These are phyloP conservation scores for Batkoa obscura DNA, from an alignment of 371 early-diverging fungal species.

Conservation along the genomic window DNA sequence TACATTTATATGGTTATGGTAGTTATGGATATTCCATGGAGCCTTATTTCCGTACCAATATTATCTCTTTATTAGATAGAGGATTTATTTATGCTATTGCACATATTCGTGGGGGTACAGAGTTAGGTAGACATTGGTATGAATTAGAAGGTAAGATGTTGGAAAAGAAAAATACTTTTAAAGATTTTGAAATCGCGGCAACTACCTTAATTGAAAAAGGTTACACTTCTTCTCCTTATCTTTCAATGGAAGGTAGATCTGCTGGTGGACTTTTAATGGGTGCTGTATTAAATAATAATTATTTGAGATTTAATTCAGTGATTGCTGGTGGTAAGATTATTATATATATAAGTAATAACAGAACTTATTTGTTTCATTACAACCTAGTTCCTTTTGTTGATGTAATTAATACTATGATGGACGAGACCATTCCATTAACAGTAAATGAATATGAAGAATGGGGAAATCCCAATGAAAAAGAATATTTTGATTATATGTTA, in stretches of 20 bases:
- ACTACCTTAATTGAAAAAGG: conserved; percentile 30
- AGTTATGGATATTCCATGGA: conserved; percentile 4
- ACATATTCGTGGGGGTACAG: conserved; percentile 37
- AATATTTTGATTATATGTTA: conserved; percentile 21
- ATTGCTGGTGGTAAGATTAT: conserved; percentile 17
- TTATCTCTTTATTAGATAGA: conserved; percentile 9
- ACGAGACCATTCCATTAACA: conserved; percentile 27
- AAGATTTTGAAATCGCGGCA: conserved; percentile 27
- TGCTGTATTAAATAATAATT: conserved; percentile 27
- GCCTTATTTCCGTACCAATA: not conserved
- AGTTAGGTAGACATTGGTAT: conserved; percentile 35
- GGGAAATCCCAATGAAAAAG: conserved; percentile 22
- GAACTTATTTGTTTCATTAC: not conserved
- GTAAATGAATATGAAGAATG: conserved; percentile 30
- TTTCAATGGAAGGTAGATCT: conserved; percentile 33
- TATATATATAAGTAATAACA: not conserved
- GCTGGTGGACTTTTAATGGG: conserved; percentile 39
- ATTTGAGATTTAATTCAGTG: conserved; percentile 30
- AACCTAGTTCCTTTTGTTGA: conserved; percentile 24
- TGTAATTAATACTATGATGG: conserved; percentile 29
- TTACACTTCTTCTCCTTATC: conserved; percentile 22
- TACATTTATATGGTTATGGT: conserved; percentile 6
- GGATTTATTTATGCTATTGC: conserved; percentile 45
- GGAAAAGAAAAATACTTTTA: conserved; percentile 35
- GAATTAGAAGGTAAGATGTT: conserved; percentile 28